A percentile compares a stretch with the other conserved stretches of the same genome.
These are phyloP conservation scores for Hanseniaspora vineae DNA, from an alignment of 805 yeast species.

Conservation along the genomic window DNA sequence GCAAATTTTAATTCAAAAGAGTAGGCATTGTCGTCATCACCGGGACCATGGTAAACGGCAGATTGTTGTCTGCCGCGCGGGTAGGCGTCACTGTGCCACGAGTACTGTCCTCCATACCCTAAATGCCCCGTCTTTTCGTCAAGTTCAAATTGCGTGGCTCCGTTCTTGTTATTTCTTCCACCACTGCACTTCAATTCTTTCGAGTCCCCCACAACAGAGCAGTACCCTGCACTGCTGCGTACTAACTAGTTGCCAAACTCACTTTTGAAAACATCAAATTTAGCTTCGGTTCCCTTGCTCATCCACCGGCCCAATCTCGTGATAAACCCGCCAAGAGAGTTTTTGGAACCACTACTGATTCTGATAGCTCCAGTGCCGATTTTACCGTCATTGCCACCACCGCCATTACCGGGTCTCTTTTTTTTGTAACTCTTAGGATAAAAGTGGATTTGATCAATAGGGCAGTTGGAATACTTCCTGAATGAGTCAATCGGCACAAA, in stretches of 20 bases:
- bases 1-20: constrained; percentile 27
- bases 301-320: constrained; percentile 85
- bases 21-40: constrained; percentile 24
- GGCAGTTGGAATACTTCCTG: constrained; percentile 45
- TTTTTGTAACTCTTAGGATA: constrained; percentile 48
- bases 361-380: constrained; percentile 15
- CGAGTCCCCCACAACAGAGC: constrained; percentile 35
- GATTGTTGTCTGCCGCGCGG: constrained; percentile 37
- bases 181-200: constrained; percentile 5
- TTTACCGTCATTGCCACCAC: constrained; percentile 7
- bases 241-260: constrained; percentile 64
- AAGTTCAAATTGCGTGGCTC: constrained; percentile 46
- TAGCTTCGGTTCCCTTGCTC: constrained; percentile 71
- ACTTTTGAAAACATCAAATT: constrained; percentile 43
- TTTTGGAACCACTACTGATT: constrained; percentile 15
- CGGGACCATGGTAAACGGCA: constrained; percentile 32
- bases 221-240: constrained; percentile 59
- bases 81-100: constrained; percentile 42
- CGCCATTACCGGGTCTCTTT: constrained; percentile 11
- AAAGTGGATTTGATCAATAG: constrained; percentile 52
- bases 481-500: constrained; percentile 53
- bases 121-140: constrained; percentile 33
- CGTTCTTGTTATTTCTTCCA: constrained; percentile 9
- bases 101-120: constrained; percentile 46
- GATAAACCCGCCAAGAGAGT: constrained; percentile 34